Conservation (phyloP, 1,139 yeast species). For the Taphrina flavorubra region DNA sequence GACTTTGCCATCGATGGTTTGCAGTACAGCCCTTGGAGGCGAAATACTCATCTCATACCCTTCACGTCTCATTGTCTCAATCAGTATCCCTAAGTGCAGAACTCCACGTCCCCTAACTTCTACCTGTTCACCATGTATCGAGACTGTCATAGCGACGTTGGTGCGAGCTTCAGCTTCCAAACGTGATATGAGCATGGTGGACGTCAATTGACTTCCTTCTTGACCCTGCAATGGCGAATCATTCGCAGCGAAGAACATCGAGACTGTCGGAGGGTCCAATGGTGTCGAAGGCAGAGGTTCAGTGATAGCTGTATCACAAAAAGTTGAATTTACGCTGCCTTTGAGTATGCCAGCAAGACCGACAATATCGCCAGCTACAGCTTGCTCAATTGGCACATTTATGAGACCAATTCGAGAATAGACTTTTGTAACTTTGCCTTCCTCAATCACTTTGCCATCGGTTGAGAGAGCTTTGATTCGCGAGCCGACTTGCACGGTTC, state of each 20-base stretch:
- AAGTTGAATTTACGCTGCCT: conserved; percentile 35
- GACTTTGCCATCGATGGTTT: conserved; percentile 27
- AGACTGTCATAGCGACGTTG: conserved; percentile 34
- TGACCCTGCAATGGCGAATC: conserved; percentile 39
- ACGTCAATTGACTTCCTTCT: conserved; percentile 37
- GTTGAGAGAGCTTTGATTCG: conserved; percentile 34
- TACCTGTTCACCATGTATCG: conserved; percentile 25
- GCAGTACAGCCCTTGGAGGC: conserved; percentile 34
- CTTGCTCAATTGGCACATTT: conserved; percentile 29
- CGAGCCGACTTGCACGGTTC: conserved; percentile 26
- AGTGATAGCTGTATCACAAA: conserved; percentile 23
- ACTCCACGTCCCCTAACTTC: conserved; percentile 41
- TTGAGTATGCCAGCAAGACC: conserved; percentile 37
- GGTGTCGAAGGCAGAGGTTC: conserved; percentile 35
- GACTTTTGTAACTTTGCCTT: conserved; percentile 37
- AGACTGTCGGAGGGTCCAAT: conserved; percentile 39
- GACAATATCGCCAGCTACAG: conserved; percentile 40
- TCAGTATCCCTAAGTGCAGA: conserved; percentile 36
- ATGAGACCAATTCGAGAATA: conserved; percentile 35
- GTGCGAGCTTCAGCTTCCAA: conserved; percentile 39
- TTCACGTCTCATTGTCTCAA: conserved; percentile 39
- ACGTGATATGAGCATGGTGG: conserved; percentile 25
- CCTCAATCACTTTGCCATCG: conserved; percentile 37
- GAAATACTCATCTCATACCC: conserved; percentile 40
- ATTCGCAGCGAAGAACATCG: conserved; percentile 39